Evolutionary conservation across 257 asterid genomes (phyloP), one percentile per base, ranked within the genome.

Genomic region (Solanum gandarillasii): DNA sequence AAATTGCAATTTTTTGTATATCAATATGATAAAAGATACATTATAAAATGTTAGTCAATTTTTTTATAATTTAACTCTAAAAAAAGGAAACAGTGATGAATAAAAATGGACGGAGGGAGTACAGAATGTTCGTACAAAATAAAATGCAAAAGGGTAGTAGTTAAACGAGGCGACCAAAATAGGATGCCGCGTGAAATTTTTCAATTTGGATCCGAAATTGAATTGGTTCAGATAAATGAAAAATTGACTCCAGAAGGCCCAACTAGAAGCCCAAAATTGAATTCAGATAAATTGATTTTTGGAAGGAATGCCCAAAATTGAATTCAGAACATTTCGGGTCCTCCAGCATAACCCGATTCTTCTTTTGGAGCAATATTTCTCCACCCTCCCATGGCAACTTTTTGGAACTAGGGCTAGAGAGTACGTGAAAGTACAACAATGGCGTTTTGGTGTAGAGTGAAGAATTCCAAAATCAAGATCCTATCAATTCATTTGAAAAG

Each of bases 401-500:
- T 14, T 60, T 32, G 38, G 58, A 25, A 25, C 27, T 41, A 82
- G 86, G 67, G 38, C 68, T 71, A 16, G 25, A 46, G 29, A 3
- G 86, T 48, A 27, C 70, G 29, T 34, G 41, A 32, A 83, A 29
- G 70, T 46, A 21, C 35, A 68, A 86, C 32, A 29, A 96, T 94
- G 98, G 93, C 93, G 79, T 88, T 94, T 72, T 93, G 95, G 95
- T 88, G 91, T 88, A 92, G 94, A 89, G 39, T 95, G 87, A 94
- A 91, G 91, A 95, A 92, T 79, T 91, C 93, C 4, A 91, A 90
- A 31, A 87, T 86, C 68, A 91, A 83, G 58, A 20, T 87, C 75
- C 43, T 91, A 23, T 73, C 93, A 27, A 89, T 81, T 76, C 92
- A 88, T 46, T 87, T 88, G 32, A 87, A 76, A 87, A 90, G 96